Conservation (phyloP, 257 asterid species). For the Datura wrightii region DNA sequence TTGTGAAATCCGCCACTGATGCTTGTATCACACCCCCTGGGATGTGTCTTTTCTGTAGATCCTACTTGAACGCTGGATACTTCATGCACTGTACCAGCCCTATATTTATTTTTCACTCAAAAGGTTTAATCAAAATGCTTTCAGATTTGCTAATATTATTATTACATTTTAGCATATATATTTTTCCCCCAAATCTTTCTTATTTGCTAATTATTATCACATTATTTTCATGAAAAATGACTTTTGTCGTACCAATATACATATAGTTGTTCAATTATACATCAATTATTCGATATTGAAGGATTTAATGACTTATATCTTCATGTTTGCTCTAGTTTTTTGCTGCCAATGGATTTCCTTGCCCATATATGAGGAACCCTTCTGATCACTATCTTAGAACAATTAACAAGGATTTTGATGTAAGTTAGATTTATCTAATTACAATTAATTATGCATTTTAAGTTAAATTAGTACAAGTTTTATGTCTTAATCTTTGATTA, state of each 20-base stretch:
- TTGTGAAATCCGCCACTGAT: not conserved
- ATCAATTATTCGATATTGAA: not conserved
- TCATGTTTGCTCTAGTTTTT: slow-evolving; percentile 47
- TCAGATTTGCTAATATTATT: not conserved
- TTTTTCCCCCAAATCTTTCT: no score
- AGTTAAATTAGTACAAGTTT: not conserved
- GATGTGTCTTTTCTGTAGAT: not conserved
- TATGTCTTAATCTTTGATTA: not conserved
- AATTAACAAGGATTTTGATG: slow-evolving; percentile 68
- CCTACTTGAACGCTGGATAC: not conserved
- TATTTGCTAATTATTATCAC: not conserved
- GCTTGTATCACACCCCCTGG: not conserved
- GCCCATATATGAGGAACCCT: slow-evolving; percentile 66
- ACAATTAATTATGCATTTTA: not conserved
- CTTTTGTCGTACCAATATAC: not conserved
- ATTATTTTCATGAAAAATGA: not conserved
- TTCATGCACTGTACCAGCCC: not conserved
- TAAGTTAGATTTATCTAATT: slow-evolving; percentile 10
- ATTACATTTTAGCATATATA: no score
- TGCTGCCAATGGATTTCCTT: slow-evolving; percentile 57
- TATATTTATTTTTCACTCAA: not conserved
- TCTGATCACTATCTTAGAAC: slow-evolving; percentile 69
- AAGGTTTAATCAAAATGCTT: not conserved
- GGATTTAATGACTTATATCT: no score
- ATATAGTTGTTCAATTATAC: not conserved